Percentiles rank a stretch among this genome's conserved stretches.
Conservation (phyloP, 768 basidiomycete species). For the Gelatoporia subvermispora region DNA sequence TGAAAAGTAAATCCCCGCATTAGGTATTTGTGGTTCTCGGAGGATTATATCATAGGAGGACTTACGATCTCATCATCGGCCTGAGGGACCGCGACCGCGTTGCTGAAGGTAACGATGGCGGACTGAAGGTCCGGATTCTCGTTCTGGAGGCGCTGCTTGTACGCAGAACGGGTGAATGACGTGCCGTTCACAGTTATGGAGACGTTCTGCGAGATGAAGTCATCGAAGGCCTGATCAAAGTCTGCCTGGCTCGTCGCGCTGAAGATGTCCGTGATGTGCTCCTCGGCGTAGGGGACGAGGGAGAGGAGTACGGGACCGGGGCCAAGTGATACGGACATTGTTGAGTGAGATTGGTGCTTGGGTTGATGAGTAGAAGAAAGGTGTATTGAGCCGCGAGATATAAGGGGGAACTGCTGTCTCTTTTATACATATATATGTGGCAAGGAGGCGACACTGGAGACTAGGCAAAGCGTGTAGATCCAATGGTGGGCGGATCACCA, state of each 20-base stretch:
- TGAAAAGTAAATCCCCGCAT: too few relatives aligned
- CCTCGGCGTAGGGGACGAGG: conserved; percentile 39
- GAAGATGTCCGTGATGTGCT: conserved; percentile 34
- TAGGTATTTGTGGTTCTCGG: too few relatives aligned
- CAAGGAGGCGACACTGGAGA: too few relatives aligned
- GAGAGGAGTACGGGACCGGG: conserved; percentile 28
- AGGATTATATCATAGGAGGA: too few relatives aligned
- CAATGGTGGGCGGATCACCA: too few relatives aligned
- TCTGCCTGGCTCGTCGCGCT: conserved; percentile 30
- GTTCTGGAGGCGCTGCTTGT: conserved; percentile 32
- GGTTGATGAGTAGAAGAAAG: too few relatives aligned
- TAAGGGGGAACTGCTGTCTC: too few relatives aligned
- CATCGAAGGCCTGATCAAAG: conserved; percentile 37
- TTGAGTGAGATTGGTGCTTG: too few relatives aligned
- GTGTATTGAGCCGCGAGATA: too few relatives aligned
- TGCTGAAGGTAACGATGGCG: conserved; percentile 26
- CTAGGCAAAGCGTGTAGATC: too few relatives aligned
- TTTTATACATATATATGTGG: too few relatives aligned
- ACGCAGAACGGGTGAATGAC: conserved; percentile 32
- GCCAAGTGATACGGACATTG: conserved; percentile 1
- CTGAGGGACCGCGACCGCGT: conserved; percentile 18
- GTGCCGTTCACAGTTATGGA: conserved; percentile 40
- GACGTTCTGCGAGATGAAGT: conserved; percentile 33
- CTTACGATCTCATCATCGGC: too few relatives aligned
- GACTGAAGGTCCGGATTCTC: conserved; percentile 18